Base-by-base conservation (phyloP, 441 rosid genomes). In the Aquilaria agallochum region DNA sequence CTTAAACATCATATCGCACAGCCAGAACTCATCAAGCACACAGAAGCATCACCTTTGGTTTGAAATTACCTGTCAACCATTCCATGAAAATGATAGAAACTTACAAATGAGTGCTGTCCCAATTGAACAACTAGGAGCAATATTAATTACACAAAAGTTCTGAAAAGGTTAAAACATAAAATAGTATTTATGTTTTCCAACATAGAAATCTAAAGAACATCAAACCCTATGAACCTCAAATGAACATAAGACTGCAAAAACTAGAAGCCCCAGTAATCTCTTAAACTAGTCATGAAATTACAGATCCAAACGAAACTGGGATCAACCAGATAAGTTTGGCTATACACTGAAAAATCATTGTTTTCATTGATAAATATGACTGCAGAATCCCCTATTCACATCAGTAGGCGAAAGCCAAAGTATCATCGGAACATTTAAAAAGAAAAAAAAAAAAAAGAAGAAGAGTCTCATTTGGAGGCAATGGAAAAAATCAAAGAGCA, bases 1-100 rank as follows among this genome's bases (percentile, higher is more conserved):
- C 76, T 81, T 84, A 73, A 73, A 74, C 74, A 78, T 88, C 94
- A 87, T 84, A 72, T 79, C 83, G 86, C 75, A 36, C 69, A 73
- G 72, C 67, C 47, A 71, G 55, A 74, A 63, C 36, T 59, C 42
- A 36, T 36, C 69, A 78, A 44, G 68, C 69, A 15, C 34, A 69
- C 42, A 56, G 45, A 53, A 57, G 56, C 51, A 60, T 74, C 53
- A 60, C 50, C 55, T 9, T 57, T 36, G 56, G 69, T 52, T 61
- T 73, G 56, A 60, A 73, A 61, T 62, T 65, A 70, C 46, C 83
- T 76, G 83, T 44, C 64, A 76, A 48, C 60, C 42, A 66, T 64
- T 27, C 60, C 71, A 63, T 65, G 65, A 65, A 46, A 53, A 48
- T 20, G 27, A 9, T 31, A 49, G 49, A 8, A 36, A 36, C 42